These are phyloP conservation scores for Ogataea philodendri DNA, from an alignment of 805 yeast genomes.

Conservation along the genomic window DNA sequence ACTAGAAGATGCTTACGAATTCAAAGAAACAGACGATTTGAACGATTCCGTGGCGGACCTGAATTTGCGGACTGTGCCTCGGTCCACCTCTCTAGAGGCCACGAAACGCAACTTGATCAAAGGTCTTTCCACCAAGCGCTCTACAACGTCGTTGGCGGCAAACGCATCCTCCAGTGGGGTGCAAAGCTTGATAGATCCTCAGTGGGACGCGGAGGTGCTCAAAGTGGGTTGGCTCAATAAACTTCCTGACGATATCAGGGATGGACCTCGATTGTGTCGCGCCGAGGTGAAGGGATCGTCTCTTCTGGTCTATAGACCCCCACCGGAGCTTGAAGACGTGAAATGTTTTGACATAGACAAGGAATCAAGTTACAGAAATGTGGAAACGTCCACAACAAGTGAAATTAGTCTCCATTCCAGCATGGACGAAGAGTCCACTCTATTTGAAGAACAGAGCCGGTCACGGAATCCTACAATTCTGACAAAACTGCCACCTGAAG, in stretches of 20 bases:
- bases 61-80: conserved; percentile 3
- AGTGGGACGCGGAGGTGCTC: conserved; percentile 37
- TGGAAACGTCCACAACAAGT: conserved; percentile 2
- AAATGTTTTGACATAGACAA: conserved; percentile 30
- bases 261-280: conserved; percentile 47
- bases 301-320: conserved; percentile 60
- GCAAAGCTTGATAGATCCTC: conserved; percentile 27
- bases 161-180: too few species aligned
- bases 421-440: conserved; percentile 4
- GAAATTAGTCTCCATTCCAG: conserved; percentile 1
- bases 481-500: conserved; percentile 10
- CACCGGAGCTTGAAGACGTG: conserved; percentile 42
- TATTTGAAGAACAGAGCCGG: conserved; percentile 4
- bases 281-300: conserved; percentile 72
- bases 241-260: conserved; percentile 34
- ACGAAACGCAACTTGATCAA: conserved; percentile 18
- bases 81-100: conserved; percentile 8
- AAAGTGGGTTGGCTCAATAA: conserved; percentile 64
- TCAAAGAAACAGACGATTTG: conserved; percentile 3
- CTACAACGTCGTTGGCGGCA: conserved; percentile 17
- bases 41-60: conserved; percentile 4
- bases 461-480: conserved; percentile 7
- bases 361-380: conserved; percentile 1
- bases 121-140: conserved; percentile 19
- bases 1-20: conserved; percentile 13